Evolutionary conservation across 208 protist species (phyloP).

Genomic region (Acanthamoeba pearcei): DNA sequence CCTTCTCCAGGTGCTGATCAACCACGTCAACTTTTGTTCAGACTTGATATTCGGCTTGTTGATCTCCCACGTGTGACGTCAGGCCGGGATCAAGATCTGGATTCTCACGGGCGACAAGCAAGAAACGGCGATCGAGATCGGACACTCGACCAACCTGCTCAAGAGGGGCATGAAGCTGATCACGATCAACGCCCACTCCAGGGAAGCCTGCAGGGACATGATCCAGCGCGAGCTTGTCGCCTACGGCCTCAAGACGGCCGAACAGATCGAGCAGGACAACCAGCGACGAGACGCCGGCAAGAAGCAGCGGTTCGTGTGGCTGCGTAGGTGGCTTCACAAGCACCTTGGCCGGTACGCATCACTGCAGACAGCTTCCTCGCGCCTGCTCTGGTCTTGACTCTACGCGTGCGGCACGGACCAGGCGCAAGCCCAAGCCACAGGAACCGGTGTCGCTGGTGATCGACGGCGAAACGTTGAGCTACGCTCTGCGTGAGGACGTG

Average conservation of each 20-base stretch:
- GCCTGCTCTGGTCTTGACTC: not conserved
- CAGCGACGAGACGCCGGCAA: not conserved
- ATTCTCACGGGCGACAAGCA: slow-evolving; percentile 88
- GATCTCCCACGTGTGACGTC: not conserved
- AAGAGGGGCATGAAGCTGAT: slow-evolving; percentile 64
- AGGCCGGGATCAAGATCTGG: slow-evolving; percentile 53
- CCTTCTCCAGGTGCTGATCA: slow-evolving; percentile 87
- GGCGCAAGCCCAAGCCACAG: not conserved
- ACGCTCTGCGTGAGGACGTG: not conserved
- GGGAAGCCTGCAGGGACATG: not conserved
- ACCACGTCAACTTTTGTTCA: slow-evolving; percentile 75
- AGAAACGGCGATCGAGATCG: slow-evolving; percentile 94
- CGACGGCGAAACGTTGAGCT: slow-evolving; percentile 1
- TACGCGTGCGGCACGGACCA: not conserved
- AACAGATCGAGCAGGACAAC: slow-evolving; percentile 25
- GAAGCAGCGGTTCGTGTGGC: not conserved
- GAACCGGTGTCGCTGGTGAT: slow-evolving; percentile 40
- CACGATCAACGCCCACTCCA: slow-evolving; percentile 33
- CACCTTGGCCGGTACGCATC: not conserved
- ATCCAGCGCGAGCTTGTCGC: not conserved
- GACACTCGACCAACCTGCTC: slow-evolving; percentile 81
- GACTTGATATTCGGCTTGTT: not conserved
- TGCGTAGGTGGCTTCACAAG: not conserved
- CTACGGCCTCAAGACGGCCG: not conserved
- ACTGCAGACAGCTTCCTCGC: not conserved